Evolutionary conservation across 805 yeast genomes (phyloP), one percentile per base, ranked within the genome.

Genomic region (Nakazawaea siamensis): DNA sequence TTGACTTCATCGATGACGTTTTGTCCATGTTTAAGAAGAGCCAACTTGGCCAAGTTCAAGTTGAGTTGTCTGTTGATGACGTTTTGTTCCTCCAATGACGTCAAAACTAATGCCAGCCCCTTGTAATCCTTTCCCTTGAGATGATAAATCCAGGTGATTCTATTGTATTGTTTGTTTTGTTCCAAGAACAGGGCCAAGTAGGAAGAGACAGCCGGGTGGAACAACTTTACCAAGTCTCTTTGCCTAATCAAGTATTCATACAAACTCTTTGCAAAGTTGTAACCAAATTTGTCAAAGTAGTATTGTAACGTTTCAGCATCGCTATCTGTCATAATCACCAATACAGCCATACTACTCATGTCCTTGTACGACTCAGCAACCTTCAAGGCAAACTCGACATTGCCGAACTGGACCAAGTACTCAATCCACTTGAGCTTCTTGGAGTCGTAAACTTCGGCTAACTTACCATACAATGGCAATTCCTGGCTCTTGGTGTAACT

Each of bases 91-190:
- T 66, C 58, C 18, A 73, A 66, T 1, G 55, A 49, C 3, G 61
- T 46, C 20, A 86, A 57, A 1, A 65, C 60, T 11, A 51, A 46
- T 1, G 79, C 59, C 0, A 87, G 90, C 2, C 54, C 48, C 4
- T 34, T 43, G 49, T 66, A 81, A 8, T 74, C 61, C 3, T 62
- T 63, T 41, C 65, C 72, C 21, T 73, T 51, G 11, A 85, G 52
- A 38, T 79, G 70, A 37, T 73, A 67, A 15, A 86, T 77, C 95
- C 95, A 87, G 2, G 84, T 68, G 33, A 83, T 68, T 27, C 66
- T 57, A 4, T 73, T 65, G 24, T 72, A 70, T 2, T 56, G 47
- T 18, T 59, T 51, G 34, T 59, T 55, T 20, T 64, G 63, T 2
- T 52, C 44, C 39, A 87, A 68, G 48, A 76, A 87, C 41, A 56